Base-by-base conservation (phyloP, 2,329 filamentous ascomycete genomes). In the Pleomassaria siparia region DNA sequence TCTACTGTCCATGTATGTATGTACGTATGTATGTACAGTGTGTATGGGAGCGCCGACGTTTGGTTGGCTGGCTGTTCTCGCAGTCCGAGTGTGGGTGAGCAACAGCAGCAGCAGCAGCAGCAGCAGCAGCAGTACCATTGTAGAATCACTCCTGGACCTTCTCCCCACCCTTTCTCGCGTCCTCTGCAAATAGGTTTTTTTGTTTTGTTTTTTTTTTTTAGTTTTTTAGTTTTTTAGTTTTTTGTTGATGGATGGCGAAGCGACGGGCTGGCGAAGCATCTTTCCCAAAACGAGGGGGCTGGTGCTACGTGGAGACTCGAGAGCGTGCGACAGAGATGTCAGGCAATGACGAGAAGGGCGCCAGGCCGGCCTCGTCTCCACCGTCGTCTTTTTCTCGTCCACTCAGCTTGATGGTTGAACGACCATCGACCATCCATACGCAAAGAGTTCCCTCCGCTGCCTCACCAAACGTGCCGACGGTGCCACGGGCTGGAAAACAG, bases 281-380 rank as follows among this genome's bases (percentile, higher is more conserved):
- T 36, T 30, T 3, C 3, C 20, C 43, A 39, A 13, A 37, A 39
- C 35, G 28, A 59, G 57, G 54, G 59, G 54, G 47, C 45, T 48
- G 43, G 64, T 69, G 67, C 67, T 60, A 70, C 66, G 66, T 69
- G 66, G 67, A 67, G 61, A 63, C 66, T 68, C 62, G 63, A 68
- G 50, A 60, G 59, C 49, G 63, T 63, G 52, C 64, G 57, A 63
- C 62, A 50, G 53, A 57, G 63, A 58, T 67, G 67, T 65, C 65
- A 67, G 60, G 61, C 57, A 51, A 56, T 57, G 40, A 59, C 32
- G 46, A 51, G 41, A 39, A 41, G 30, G 51, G 44, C 50, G 29
- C 25, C 25, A 28, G 35, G 35, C 35, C 22, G 18, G 15, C 8
- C 46, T 47, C 50, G 55, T 53, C 51, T 43, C 59, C 55, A 56